A percentile compares a stretch with the other conserved stretches of the same genome.
These are phyloP conservation scores for Theobroma cacao DNA, from an alignment of 345 rosid species.

Conservation along the genomic window DNA sequence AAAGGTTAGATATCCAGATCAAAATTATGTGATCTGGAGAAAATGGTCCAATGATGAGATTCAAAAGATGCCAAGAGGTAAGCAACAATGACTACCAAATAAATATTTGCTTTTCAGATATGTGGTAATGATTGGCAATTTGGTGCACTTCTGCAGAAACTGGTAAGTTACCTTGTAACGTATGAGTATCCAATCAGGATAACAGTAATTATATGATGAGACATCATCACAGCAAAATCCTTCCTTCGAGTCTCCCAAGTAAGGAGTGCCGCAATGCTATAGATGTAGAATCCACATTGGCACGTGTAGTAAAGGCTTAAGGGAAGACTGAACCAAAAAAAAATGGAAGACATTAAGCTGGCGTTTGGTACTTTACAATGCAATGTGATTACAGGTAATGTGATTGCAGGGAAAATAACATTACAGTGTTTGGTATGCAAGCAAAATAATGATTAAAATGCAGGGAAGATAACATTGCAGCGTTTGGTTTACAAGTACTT, in stretches of 20 bases:
- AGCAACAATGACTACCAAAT: background rate
- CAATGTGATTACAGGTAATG: no score
- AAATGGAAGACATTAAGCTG: constrained; percentile 10
- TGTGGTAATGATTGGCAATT: background rate
- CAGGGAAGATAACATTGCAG: no score
- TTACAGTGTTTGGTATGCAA: no score
- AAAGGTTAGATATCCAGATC: no score
- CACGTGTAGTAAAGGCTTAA: constrained; percentile 78
- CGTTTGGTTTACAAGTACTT: no score
- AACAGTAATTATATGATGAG: constrained; percentile 94
- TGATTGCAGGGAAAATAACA: no score
- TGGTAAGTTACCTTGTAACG: constrained; percentile 54
- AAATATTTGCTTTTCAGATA: constrained; percentile 3
- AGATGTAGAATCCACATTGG: constrained; percentile 88
- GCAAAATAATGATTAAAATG: no score
- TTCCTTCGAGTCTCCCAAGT: constrained; percentile 95
- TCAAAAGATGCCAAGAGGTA: background rate
- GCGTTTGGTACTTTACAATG: no score
- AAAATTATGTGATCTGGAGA: background rate
- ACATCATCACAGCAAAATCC: constrained; percentile 97
- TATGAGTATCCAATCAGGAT: constrained; percentile 76
- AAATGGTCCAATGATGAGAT: background rate
- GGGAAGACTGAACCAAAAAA: constrained; percentile 51
- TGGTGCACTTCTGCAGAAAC: background rate
- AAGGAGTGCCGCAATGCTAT: constrained; percentile 81